A percentile compares a stretch with the other conserved stretches of the same genome.
Evolutionary conservation across 108 stramenopile species (phyloP).

Genomic region (Cyclostephanos invisitatus): DNA sequence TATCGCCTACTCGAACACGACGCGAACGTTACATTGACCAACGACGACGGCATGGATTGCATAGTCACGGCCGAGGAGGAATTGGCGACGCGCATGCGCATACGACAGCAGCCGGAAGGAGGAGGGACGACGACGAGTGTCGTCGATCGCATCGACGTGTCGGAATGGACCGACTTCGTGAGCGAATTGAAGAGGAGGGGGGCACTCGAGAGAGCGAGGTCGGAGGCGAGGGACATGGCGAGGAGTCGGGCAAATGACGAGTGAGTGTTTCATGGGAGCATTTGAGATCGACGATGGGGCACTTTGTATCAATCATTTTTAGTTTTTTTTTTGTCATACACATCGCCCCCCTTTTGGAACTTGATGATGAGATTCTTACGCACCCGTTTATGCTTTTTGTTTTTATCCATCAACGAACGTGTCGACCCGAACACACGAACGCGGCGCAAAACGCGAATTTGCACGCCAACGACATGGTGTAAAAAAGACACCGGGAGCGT

Average conservation of each 20-base stretch:
- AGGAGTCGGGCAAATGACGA: slow-evolving; percentile 46
- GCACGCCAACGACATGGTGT: too few relatives aligned
- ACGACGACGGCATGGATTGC: slow-evolving; percentile 44
- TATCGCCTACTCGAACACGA: slow-evolving; percentile 37
- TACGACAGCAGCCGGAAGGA: neutral
- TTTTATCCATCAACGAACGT: too few relatives aligned
- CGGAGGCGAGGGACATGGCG: slow-evolving; percentile 36
- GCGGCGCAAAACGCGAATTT: neutral
- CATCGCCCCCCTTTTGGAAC: too few relatives aligned
- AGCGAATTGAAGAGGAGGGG: slow-evolving; percentile 38
- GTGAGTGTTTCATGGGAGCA: slow-evolving; percentile 40
- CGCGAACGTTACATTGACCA: slow-evolving; percentile 36
- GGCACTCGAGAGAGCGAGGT: slow-evolving; percentile 30
- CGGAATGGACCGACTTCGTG: slow-evolving; percentile 41
- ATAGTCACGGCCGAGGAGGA: slow-evolving; percentile 35
- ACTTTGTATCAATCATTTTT: neutral
- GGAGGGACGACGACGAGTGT: neutral
- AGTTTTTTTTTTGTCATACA: too few relatives aligned
- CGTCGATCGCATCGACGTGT: neutral
- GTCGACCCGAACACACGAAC: neutral
- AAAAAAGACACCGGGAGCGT: slow-evolving; percentile 43
- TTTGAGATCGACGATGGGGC: neutral
- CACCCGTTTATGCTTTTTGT: too few relatives aligned
- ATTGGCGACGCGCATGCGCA: slow-evolving; percentile 2
- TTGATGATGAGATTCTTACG: too few relatives aligned